phyloP scores from a whole-genome alignment of 257 asterid species.

The Solanum pinnatisectum region DNA sequence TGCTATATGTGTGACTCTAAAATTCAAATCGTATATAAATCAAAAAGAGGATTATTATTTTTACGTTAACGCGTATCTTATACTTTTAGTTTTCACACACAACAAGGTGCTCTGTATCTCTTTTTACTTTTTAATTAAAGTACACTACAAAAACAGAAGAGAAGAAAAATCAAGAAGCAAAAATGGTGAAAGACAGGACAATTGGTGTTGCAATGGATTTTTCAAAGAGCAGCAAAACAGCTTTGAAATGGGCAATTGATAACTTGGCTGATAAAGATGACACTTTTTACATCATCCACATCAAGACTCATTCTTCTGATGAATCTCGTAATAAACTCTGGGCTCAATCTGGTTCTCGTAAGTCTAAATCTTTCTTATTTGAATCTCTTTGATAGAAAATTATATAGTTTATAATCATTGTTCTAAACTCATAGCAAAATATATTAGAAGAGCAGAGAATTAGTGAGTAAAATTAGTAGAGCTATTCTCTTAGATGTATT shows the following conservation, averaged over 20 bases:
- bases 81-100: constrained; percentile 5
- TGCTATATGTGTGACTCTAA: background rate
- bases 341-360: constrained; percentile 68
- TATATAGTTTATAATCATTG: no score
- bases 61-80: background rate
- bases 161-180: background rate
- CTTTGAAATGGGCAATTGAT: constrained; percentile 74
- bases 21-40: no score
- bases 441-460: no score
- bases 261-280: constrained; percentile 76
- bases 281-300: constrained; percentile 46
- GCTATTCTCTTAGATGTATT: no score
- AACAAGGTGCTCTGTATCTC: constrained; percentile 1
- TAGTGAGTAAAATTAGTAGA: no score
- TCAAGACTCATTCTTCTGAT: constrained; percentile 25
- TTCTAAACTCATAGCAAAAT: no score
- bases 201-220: constrained; percentile 85
- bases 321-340: constrained; percentile 44
- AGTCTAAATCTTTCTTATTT: background rate
- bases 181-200: constrained; percentile 67
- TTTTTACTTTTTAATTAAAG: background rate
- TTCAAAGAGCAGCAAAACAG: constrained; percentile 79
- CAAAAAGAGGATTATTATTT: background rate
- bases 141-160: background rate
- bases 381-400: no score